Evolutionary conservation across 192 early-diverging fungal genomes (phyloP).

Genomic region (Radiomyces spectabilis): DNA sequence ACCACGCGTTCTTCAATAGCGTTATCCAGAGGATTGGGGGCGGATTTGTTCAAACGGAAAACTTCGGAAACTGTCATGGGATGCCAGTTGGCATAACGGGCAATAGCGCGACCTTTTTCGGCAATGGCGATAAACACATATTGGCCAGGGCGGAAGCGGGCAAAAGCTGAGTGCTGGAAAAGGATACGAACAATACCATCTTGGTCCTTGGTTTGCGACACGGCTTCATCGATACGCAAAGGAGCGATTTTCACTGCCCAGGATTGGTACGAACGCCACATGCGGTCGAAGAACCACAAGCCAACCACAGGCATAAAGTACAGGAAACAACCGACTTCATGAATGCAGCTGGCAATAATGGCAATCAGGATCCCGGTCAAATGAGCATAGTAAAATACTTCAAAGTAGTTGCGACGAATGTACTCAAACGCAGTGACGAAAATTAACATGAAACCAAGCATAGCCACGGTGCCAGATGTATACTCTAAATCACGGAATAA

Average conservation of each 20-base stretch:
- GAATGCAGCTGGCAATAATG: conserved; percentile 18
- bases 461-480: conserved; percentile 14
- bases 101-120: conserved; percentile 2
- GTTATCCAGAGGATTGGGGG: neutral
- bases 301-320: conserved; percentile 17
- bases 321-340: conserved; percentile 15
- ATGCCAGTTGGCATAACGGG: conserved; percentile 20
- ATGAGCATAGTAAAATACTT: conserved; percentile 34
- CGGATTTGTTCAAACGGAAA: neutral
- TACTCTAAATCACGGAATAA: conserved; percentile 19
- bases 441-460: conserved; percentile 16
- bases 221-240: neutral
- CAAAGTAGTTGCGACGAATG: conserved; percentile 32
- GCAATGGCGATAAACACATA: conserved; percentile 34
- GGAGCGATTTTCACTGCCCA: conserved; percentile 1
- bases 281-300: conserved; percentile 27
- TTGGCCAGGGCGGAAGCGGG: conserved; percentile 28
- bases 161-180: conserved; percentile 6
- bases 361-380: conserved; percentile 26
- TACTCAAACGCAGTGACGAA: conserved; percentile 18
- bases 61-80: conserved; percentile 27
- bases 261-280: conserved; percentile 21
- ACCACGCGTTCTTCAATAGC: conserved; percentile 2
- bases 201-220: conserved; percentile 4
- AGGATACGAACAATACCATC: conserved; percentile 18